phyloP scores from a whole-genome alignment of 1,284 basidiomycete genomes.

The Vanrija pseudolonga region DNA sequence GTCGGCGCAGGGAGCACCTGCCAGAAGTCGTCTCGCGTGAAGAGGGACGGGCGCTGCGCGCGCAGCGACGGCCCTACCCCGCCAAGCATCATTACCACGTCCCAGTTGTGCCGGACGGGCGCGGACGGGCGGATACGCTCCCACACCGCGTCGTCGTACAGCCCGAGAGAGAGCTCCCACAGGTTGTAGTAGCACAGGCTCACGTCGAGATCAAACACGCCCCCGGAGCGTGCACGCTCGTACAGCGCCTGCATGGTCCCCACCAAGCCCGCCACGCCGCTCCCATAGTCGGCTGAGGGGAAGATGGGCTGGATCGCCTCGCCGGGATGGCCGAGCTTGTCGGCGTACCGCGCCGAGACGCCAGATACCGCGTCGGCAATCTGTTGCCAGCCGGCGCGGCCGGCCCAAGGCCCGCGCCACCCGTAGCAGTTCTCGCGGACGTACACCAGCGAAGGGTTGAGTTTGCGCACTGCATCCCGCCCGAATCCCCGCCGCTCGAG shows the following conservation, averaged over 20 bases:
- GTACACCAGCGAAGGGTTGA: slow-evolving; percentile 3
- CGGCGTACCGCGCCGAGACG: slow-evolving; percentile 1
- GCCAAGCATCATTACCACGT: slow-evolving; percentile 1
- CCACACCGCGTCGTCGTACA: slow-evolving; percentile 7
- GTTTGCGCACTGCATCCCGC: slow-evolving; percentile 3
- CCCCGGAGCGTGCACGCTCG: slow-evolving; percentile 3
- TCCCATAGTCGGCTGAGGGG: slow-evolving; percentile 11
- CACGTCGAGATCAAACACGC: slow-evolving; percentile 7
- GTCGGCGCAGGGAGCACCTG: not conserved
- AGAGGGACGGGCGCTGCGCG: not conserved
- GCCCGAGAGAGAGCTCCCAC: slow-evolving; percentile 3
- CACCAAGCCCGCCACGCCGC: slow-evolving; percentile 3
- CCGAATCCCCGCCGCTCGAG: slow-evolving; percentile 7
- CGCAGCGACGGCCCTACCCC: not conserved
- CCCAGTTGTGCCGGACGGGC: slow-evolving; percentile 6
- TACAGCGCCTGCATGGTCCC: slow-evolving; percentile 10
- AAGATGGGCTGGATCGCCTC: slow-evolving; percentile 9
- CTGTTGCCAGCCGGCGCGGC: slow-evolving; percentile 14
- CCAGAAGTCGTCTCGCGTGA: slow-evolving; percentile 7
- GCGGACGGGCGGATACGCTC: not conserved
- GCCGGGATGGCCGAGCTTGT: slow-evolving; percentile 1
- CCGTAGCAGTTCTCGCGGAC: slow-evolving; percentile 18
- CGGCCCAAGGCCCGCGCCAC: slow-evolving; percentile 10
- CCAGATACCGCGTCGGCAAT: slow-evolving; percentile 6
- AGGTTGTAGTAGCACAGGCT: slow-evolving; percentile 10